phyloP scores from a whole-genome alignment of 2,329 filamentous ascomycete genomes.

The Exserohilum rostratum region DNA sequence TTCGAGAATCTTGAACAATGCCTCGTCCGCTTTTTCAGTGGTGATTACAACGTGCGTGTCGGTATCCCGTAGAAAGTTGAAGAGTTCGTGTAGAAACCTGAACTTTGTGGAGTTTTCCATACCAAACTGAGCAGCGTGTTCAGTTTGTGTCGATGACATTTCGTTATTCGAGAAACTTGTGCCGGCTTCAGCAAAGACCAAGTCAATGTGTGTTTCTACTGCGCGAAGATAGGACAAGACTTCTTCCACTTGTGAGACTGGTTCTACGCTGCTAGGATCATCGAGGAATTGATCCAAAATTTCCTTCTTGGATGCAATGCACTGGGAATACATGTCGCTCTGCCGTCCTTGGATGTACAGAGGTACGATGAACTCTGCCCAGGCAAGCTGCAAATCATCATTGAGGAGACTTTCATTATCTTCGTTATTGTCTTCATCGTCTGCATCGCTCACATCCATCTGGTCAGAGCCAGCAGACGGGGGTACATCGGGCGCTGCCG shows the following conservation, averaged over 20 bases:
- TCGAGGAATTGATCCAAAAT: constrained; percentile 25
- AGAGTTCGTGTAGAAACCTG: constrained; percentile 34
- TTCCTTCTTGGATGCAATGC: constrained; percentile 26
- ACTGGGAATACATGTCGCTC: constrained; percentile 27
- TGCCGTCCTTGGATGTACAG: constrained; percentile 43
- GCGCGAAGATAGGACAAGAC: constrained; percentile 29
- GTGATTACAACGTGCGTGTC: constrained; percentile 37
- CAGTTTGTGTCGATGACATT: constrained; percentile 21
- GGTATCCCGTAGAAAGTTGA: constrained; percentile 26
- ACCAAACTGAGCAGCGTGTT: constrained; percentile 34
- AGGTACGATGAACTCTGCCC: constrained; percentile 42
- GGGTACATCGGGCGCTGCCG: background rate
- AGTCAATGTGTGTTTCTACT: constrained; percentile 43
- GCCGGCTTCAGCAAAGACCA: constrained; percentile 34
- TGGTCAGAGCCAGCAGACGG: constrained; percentile 13
- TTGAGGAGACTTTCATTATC: constrained; percentile 29
- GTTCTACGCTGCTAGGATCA: constrained; percentile 15
- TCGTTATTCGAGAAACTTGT: constrained; percentile 9
- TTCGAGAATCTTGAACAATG: constrained; percentile 35
- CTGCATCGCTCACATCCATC: constrained; percentile 27
- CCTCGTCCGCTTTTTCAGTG: constrained; percentile 27
- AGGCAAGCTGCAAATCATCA: constrained; percentile 37
- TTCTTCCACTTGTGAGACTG: constrained; percentile 23
- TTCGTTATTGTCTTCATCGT: constrained; percentile 30
- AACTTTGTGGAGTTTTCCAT: constrained; percentile 43